phyloP scores from a whole-genome alignment of 352 stramenopile genomes.

The Phytophthora rubi region DNA sequence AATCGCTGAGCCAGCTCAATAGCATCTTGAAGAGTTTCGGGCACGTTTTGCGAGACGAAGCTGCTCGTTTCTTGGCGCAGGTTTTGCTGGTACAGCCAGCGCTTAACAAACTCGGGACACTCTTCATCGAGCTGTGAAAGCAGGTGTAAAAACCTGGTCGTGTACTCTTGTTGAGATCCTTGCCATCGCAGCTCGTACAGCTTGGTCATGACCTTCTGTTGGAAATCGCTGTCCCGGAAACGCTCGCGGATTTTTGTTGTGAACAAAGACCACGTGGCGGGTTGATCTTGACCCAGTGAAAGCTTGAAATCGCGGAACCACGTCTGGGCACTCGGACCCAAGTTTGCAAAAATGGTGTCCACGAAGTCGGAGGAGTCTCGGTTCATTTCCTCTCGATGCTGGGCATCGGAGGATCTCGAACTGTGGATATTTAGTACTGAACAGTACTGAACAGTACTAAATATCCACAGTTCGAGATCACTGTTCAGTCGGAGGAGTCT shows the following conservation, averaged over 20 bases:
- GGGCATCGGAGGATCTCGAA: too few relatives aligned
- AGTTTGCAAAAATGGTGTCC: constrained; percentile 1
- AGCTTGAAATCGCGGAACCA: constrained; percentile 15
- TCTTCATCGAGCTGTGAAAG: constrained; percentile 8
- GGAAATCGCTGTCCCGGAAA: constrained; percentile 7
- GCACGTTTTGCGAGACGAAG: constrained; percentile 1
- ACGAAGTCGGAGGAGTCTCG: too few relatives aligned
- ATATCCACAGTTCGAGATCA: too few relatives aligned
- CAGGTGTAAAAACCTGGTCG: constrained; percentile 7
- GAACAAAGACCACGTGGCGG: constrained; percentile 9
- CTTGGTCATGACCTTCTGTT: constrained; percentile 7
- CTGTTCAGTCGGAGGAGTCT: too few relatives aligned
- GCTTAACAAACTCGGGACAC: constrained; percentile 3
- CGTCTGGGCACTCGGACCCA: constrained; percentile 1
- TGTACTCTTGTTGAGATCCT: constrained; percentile 5
- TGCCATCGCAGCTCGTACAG: constrained; percentile 1
- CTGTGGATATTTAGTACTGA: too few relatives aligned
- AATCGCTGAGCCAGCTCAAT: too few relatives aligned
- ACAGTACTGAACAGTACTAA: too few relatives aligned
- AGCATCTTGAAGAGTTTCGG: background rate
- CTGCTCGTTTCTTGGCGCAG: background rate
- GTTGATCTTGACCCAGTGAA: background rate
- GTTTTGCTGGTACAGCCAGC: background rate
- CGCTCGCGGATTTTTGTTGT: constrained; percentile 9
- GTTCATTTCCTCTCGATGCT: too few relatives aligned